Evolutionary conservation across 148 eudicot species (phyloP), one percentile per base, ranked within the genome.

Genomic region (Beta vulgaris): DNA sequence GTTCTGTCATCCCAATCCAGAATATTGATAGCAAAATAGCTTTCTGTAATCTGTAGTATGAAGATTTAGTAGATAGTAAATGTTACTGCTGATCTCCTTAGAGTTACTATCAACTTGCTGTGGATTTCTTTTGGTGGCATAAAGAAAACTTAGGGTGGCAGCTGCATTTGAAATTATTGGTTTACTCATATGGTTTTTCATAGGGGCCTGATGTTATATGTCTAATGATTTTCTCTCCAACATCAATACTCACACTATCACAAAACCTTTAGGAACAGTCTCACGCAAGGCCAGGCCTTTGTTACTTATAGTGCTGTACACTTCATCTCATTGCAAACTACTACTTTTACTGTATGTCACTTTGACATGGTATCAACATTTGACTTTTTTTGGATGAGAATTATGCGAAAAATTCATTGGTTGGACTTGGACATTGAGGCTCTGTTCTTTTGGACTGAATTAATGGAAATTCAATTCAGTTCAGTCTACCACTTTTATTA

Each of bases 11-110:
- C 15, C 39, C 57, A 23, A 44, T 31, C 32, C 68, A 69, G 36
- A 32, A 4, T 54, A 34, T 25, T 58, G 26, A 59, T 70, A n/a
- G 3, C 46, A 40, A 46, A 64, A 29, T 15, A 49, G 34, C 19
- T 28, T 61, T 37, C 12, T 46, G 31, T 44, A 31, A 13, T 39
- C 67, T 72, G 60, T 72, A 26, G 60, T 72, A 26, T 40, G 51
- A 59, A 57, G 53, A 57, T 28, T 76, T 66, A 21, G 26, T 37
- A 11, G n/a, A 43, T 54, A 34, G 19, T 51, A 10, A 9, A 8
- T 37, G 44, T 23, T 37, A 34, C 49, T 6, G 11, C 10, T 14
- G 49, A 16, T 32, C 28, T 18, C 65, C 75, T 26, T 37, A 26
- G 7, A 43, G 7, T 40, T 35, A 25, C 60, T 46, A 26, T 14